phyloP scores from a whole-genome alignment of 768 basidiomycete species.

The Leucocoprinus leucothites region DNA sequence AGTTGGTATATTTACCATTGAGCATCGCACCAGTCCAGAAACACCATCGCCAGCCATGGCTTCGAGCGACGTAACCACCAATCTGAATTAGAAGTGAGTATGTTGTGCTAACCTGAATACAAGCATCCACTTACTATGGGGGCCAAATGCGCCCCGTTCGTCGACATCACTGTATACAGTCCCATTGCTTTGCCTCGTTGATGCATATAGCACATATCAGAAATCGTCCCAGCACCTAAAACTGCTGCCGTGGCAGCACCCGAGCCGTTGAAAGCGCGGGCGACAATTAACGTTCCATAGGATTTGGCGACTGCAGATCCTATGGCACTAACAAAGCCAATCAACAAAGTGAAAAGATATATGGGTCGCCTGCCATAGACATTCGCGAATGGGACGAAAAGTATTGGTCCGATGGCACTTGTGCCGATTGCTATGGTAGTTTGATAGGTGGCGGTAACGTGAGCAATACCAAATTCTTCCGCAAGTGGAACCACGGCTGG shows the following conservation, averaged over 20 bases:
- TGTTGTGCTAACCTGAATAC: no score
- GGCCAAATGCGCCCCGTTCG: constrained; percentile 38
- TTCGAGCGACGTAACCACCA: constrained; percentile 35
- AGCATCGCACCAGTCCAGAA: constrained; percentile 42
- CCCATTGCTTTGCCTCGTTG: constrained; percentile 43
- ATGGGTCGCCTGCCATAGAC: constrained; percentile 36
- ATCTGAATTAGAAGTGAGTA: constrained; percentile 17
- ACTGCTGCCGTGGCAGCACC: constrained; percentile 32
- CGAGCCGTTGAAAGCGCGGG: constrained; percentile 34
- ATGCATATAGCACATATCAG: constrained; percentile 32
- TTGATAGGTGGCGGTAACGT: constrained; percentile 38
- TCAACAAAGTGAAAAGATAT: constrained; percentile 32
- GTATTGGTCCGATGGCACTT: constrained; percentile 31
- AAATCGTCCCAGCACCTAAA: constrained; percentile 37
- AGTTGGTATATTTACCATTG: constrained; percentile 21
- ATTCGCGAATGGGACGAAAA: constrained; percentile 38
- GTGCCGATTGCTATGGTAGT: constrained; percentile 35
- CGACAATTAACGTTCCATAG: constrained; percentile 29
- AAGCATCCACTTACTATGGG: constrained; percentile 40
- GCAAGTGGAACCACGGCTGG: constrained; percentile 36
- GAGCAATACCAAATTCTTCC: constrained; percentile 31
- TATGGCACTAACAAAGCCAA: constrained; percentile 31
- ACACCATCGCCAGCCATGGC: constrained; percentile 40
- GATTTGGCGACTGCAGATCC: constrained; percentile 31
- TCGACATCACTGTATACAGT: constrained; percentile 37